Evolutionary conservation across 257 asterid genomes (phyloP).

Genomic region (Solanum sparsipilum): DNA sequence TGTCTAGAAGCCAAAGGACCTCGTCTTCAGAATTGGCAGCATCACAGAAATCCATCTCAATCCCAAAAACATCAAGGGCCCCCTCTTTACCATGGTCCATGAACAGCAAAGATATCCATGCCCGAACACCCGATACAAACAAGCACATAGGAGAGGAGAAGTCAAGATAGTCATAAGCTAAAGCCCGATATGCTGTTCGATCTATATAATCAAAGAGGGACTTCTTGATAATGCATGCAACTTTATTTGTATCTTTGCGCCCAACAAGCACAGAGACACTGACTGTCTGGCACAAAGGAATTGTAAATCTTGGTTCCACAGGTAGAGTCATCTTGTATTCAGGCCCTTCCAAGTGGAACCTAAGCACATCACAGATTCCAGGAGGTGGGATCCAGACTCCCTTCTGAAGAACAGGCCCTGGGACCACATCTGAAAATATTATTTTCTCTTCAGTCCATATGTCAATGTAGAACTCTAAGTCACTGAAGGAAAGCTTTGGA

Average conservation of each 20-base stretch:
- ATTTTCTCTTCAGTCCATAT: conserved; percentile 73
- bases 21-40: conserved; percentile 74
- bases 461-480: conserved; percentile 86
- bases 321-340: conserved; percentile 92
- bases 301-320: conserved; percentile 59
- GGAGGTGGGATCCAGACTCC: conserved; percentile 59
- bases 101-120: conserved; percentile 97
- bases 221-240: conserved; percentile 68
- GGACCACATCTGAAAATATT: conserved; percentile 73
- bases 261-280: conserved; percentile 75
- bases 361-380: conserved; percentile 65
- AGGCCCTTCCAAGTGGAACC: conserved; percentile 59
- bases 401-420: conserved; percentile 65
- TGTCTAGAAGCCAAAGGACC: conserved; percentile 88
- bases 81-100: conserved; percentile 66
- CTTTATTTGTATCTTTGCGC: conserved; percentile 63
- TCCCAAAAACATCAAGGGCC: conserved; percentile 72
- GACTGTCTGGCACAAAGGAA: conserved; percentile 65
- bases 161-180: conserved; percentile 88
- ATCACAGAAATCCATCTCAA: conserved; percentile 91
- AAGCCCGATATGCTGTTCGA: conserved; percentile 72
- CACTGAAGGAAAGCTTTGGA: conserved; percentile 71
- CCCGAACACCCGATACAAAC: conserved; percentile 78
- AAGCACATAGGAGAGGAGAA: conserved; percentile 85
- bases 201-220: conserved; percentile 85